Conservation (phyloP, 208 protist genomes). For the Sergeia podlipaevii region DNA sequence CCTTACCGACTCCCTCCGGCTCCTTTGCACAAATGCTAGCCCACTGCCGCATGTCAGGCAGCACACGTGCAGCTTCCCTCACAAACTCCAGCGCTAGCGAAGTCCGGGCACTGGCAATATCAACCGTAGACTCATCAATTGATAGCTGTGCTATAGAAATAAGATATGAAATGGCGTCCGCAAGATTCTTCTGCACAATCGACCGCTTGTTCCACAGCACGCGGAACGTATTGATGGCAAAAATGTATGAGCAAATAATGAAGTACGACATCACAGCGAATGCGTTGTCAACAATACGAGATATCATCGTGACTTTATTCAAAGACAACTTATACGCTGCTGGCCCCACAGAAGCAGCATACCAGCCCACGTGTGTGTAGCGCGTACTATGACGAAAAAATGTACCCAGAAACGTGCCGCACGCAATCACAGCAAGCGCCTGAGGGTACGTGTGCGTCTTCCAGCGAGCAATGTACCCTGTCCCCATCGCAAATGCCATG, state of each 20-base stretch:
- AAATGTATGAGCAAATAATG: constrained; percentile 23
- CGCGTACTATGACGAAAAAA: constrained; percentile 10
- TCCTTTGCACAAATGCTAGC: constrained; percentile 8
- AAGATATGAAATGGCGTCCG: constrained; percentile 17
- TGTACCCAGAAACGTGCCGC: constrained; percentile 12
- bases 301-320: constrained; percentile 11
- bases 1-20: not conserved
- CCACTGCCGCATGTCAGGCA: constrained; percentile 7
- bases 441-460: constrained; percentile 9
- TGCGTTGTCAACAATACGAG: constrained; percentile 20
- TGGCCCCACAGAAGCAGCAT: constrained; percentile 14
- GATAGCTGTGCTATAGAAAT: constrained; percentile 8
- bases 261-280: constrained; percentile 38
- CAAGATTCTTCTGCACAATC: constrained; percentile 11
- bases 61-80: not conserved
- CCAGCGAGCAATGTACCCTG: constrained; percentile 17
- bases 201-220: constrained; percentile 28
- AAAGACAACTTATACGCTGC: constrained; percentile 7
- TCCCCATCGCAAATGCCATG: constrained; percentile 20
- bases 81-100: not conserved
- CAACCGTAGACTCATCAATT: constrained; percentile 1
- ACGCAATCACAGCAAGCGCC: constrained; percentile 7
- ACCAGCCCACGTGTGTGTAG: constrained; percentile 19
- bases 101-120: constrained; percentile 3
- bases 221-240: constrained; percentile 28